phyloP scores from a whole-genome alignment of 2,329 filamentous ascomycete genomes.

The Ceratocystis destructans region DNA sequence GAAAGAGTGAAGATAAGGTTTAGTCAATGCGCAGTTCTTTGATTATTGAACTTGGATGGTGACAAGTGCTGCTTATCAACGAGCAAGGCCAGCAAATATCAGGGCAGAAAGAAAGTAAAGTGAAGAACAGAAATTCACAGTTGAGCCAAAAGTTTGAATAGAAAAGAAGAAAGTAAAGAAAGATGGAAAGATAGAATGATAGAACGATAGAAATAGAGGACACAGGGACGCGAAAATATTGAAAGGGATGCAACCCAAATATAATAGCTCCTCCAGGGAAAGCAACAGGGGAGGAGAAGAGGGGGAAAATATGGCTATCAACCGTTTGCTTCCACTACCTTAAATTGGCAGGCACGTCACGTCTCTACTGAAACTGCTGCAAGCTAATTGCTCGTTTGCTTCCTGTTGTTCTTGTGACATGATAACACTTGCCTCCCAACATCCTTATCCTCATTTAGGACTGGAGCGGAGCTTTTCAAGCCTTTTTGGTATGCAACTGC shows the following conservation, averaged over 20 bases:
- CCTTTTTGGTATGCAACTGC: neutral
- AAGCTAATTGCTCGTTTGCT: neutral
- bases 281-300: neutral
- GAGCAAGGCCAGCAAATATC: neutral
- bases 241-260: conserved; percentile 2
- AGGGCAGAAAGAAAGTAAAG: neutral
- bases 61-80: neutral
- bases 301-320: neutral
- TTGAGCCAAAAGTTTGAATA: neutral
- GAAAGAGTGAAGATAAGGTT: neutral
- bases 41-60: neutral
- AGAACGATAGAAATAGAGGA: conserved; percentile 1
- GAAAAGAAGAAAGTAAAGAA: neutral
- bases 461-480: neutral
- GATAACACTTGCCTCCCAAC: neutral
- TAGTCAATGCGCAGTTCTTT: neutral
- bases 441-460: neutral
- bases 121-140: neutral
- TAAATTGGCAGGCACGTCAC: neutral
- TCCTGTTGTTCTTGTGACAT: neutral
- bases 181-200: neutral
- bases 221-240: neutral
- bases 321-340: conserved; percentile 1
- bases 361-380: neutral
- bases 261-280: neutral